Evolutionary conservation across 108 stramenopile genomes (phyloP).

Genomic region (Fistulifera solaris): DNA sequence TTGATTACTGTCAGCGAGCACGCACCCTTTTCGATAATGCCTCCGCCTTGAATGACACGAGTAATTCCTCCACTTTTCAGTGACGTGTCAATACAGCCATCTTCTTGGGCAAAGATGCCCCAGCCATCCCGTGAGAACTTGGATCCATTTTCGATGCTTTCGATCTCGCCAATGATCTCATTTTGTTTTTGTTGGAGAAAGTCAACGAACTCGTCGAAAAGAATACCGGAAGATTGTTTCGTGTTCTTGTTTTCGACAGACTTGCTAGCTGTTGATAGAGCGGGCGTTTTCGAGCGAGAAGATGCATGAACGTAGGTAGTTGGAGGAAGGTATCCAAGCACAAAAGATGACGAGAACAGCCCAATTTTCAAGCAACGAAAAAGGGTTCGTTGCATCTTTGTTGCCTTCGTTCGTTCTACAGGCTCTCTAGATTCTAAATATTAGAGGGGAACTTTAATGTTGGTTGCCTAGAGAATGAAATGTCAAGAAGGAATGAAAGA

Average conservation of each 20-base stretch:
- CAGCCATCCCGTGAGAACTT: constrained; percentile 60
- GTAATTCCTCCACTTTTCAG: constrained; percentile 61
- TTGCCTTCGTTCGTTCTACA: too few relatives aligned
- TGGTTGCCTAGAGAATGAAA: too few relatives aligned
- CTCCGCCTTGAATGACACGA: constrained; percentile 80
- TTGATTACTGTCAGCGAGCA: constrained; percentile 79
- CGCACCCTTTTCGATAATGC: constrained; percentile 89
- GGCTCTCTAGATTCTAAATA: too few relatives aligned
- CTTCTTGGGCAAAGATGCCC: constrained; percentile 48
- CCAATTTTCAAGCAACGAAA: too few relatives aligned
- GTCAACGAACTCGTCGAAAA: constrained; percentile 49
- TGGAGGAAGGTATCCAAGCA: too few relatives aligned
- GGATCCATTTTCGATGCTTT: constrained; percentile 46
- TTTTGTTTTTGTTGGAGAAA: constrained; percentile 50
- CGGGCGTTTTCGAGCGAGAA: too few relatives aligned
- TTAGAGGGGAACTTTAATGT: too few relatives aligned
- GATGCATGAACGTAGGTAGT: too few relatives aligned
- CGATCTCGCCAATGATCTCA: constrained; percentile 58
- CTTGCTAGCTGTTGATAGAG: too few relatives aligned
- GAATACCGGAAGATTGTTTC: not conserved
- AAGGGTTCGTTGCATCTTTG: too few relatives aligned
- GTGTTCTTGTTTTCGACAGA: not conserved
- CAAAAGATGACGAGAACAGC: too few relatives aligned
- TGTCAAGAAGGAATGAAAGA: too few relatives aligned
- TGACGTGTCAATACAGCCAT: constrained; percentile 3